Base-by-base conservation (phyloP, 495 filamentous ascomycete species). In the Penicillium malachiteum region DNA sequence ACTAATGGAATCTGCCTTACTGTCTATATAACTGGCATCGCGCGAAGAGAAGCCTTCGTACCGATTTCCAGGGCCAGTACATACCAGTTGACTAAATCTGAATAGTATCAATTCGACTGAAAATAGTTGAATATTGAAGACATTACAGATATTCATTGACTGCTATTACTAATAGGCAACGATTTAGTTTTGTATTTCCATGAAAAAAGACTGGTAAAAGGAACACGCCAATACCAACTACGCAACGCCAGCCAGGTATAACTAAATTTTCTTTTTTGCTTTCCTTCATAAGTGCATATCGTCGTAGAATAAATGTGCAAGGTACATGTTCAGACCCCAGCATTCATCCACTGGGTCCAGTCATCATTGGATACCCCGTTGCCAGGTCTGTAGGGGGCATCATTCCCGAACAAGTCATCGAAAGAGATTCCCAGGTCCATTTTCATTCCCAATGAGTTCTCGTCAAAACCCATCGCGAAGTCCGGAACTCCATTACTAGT, bases 271-370 rank as follows among this genome's bases (percentile, higher is more conserved):
- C 48, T 44, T 52, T 61, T 54, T 60, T 52, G 44, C 37, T 48
- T 54, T 55, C 53, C 45, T 54, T 59, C 62, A 55, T 62, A 42
- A 59, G 46, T 59, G 59, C 62, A 63, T 67, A 44, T 65, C 54
- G 40, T 68, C 62, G 48, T 65, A 52, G 48, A 56, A 21, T 38
- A 55, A 26, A 26, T 26, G 21, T 26, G 49, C 18, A 44, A 37
- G 12, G 33, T 30, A n/a, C 21, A 26, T 38, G 7, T 2, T 57
- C 44, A 66, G 14, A 48, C 48, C 11, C 48, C 55, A 5, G 55
- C 52, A 55, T 71, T 76, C 74, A 76, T 73, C 73, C 74, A 78
- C 48, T 75, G 71, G 18, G 62, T 63, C 74, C 73, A 78, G 5
- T 78, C 75, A 35, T 78, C 75, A 34, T 65, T 72, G 18, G 60